phyloP scores from a whole-genome alignment of 441 rosid genomes.

The Gossypium armourianum region DNA sequence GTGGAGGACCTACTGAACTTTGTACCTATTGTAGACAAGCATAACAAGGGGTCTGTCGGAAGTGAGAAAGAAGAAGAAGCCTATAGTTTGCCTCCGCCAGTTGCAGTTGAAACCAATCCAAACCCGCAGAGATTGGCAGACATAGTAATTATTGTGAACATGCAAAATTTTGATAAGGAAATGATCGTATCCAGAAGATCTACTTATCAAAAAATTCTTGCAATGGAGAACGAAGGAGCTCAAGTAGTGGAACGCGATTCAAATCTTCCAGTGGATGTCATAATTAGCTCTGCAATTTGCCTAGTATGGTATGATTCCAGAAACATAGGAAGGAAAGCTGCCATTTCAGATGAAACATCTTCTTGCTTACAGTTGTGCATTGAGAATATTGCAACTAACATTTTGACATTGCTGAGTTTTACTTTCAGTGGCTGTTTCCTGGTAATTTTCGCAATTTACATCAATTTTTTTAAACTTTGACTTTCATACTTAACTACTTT shows the following conservation, averaged over 20 bases:
- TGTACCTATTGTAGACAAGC: slow-evolving; percentile 30
- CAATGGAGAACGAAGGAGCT: slow-evolving; percentile 67
- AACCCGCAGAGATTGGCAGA: slow-evolving; percentile 24
- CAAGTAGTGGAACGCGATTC: slow-evolving; percentile 88
- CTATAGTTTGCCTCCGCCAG: slow-evolving; percentile 28
- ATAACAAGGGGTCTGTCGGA: slow-evolving; percentile 23
- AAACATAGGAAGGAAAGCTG: slow-evolving; percentile 48
- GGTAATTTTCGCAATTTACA: slow-evolving; percentile 40
- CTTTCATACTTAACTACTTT: slow-evolving; percentile 1
- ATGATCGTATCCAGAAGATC: slow-evolving; percentile 78
- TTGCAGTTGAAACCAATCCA: slow-evolving; percentile 28
- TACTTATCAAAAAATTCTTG: slow-evolving; percentile 70
- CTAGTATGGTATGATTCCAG: slow-evolving; percentile 69
- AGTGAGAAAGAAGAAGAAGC: slow-evolving; percentile 32
- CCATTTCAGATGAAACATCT: slow-evolving; percentile 46
- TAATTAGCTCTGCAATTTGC: slow-evolving; percentile 61
- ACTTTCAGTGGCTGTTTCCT: slow-evolving; percentile 70
- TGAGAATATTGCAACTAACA: slow-evolving; percentile 71
- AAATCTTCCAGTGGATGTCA: slow-evolving; percentile 64
- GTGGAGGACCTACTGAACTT: slow-evolving; percentile 36
- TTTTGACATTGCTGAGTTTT: slow-evolving; percentile 67
- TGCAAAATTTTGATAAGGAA: slow-evolving; percentile 60
- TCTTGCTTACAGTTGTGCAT: slow-evolving; percentile 57
- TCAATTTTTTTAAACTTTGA: neutral
- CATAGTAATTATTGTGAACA: slow-evolving; percentile 56